Evolutionary conservation across 139 green algal genomes (phyloP).

Genomic region (Klebsormidium nitens): DNA sequence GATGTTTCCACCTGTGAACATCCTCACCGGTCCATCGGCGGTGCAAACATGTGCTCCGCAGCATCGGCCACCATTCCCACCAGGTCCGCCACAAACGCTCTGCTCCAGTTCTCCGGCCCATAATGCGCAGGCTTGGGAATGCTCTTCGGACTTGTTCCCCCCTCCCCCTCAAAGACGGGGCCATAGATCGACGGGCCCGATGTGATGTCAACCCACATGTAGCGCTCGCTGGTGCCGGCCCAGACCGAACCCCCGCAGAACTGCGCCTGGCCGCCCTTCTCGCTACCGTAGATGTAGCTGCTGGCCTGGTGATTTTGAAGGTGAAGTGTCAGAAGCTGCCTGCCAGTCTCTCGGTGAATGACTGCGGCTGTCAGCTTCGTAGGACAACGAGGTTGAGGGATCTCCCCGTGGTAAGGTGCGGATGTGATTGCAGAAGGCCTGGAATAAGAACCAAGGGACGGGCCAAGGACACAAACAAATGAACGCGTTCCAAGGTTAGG

Average conservation of each 20-base stretch:
- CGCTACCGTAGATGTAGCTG: too few species aligned
- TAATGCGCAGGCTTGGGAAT: neutral
- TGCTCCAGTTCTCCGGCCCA: neutral
- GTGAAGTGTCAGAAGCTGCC: neutral
- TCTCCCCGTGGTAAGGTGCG: neutral
- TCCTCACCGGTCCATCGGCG: slow-evolving; percentile 15
- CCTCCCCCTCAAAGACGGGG: slow-evolving; percentile 1
- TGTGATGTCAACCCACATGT: slow-evolving; percentile 33
- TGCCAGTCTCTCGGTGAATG: neutral
- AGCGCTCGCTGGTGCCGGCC: slow-evolving; percentile 16
- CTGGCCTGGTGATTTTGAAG: neutral
- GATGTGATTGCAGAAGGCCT: too few species aligned
- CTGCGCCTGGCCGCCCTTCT: neutral
- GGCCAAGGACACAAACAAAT: too few species aligned
- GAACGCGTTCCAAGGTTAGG: too few species aligned
- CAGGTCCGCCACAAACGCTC: slow-evolving; percentile 14
- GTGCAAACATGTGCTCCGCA: neutral
- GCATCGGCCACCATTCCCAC: neutral
- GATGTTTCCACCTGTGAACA: too few species aligned
- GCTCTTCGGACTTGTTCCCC: neutral
- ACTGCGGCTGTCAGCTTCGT: neutral
- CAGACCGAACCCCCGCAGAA: neutral
- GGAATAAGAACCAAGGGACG: too few species aligned
- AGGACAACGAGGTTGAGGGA: neutral
- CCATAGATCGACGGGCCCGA: slow-evolving; percentile 23